Evolutionary conservation across 129 eudicot species (phyloP).

Genomic region (Flaveria linearis): DNA sequence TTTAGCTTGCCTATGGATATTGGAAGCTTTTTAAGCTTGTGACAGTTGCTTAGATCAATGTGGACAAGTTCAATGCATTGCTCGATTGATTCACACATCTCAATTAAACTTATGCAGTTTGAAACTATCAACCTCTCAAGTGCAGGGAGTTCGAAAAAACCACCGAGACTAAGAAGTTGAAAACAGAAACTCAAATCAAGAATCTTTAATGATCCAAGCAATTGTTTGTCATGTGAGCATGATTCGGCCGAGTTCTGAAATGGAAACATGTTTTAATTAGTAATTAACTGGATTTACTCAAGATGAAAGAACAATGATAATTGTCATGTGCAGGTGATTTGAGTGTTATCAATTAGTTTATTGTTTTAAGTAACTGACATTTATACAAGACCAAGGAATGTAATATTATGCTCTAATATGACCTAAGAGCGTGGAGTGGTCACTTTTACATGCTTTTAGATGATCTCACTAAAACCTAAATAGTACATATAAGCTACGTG

Average conservation of each 20-base stretch:
- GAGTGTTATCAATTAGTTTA: not conserved
- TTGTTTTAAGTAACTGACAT: not conserved
- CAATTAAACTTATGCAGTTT: not conserved
- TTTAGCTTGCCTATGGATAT: not conserved
- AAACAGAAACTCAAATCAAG: slow-evolving; percentile 20
- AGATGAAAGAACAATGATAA: not conserved
- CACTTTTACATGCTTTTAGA: not conserved
- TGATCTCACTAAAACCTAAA: not conserved
- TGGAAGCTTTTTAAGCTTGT: slow-evolving; percentile 11
- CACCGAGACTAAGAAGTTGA: not conserved
- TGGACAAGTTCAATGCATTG: slow-evolving; percentile 3
- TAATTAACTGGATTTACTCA: not conserved
- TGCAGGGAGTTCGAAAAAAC: slow-evolving; percentile 11
- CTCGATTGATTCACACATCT: slow-evolving; percentile 12
- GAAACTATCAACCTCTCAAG: slow-evolving; percentile 2
- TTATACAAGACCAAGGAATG: not conserved
- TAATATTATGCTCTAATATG: not conserved
- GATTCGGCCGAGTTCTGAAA: not conserved
- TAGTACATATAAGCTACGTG: not conserved
- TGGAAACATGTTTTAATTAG: not conserved
- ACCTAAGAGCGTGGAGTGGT: not conserved
- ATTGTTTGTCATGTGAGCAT: not conserved
- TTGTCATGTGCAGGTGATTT: not conserved
- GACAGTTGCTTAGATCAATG: slow-evolving; percentile 17
- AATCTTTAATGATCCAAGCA: slow-evolving; percentile 26